Base-by-base conservation (phyloP, 2,329 filamentous ascomycete genomes). In the Periglandula ipomoeae region DNA sequence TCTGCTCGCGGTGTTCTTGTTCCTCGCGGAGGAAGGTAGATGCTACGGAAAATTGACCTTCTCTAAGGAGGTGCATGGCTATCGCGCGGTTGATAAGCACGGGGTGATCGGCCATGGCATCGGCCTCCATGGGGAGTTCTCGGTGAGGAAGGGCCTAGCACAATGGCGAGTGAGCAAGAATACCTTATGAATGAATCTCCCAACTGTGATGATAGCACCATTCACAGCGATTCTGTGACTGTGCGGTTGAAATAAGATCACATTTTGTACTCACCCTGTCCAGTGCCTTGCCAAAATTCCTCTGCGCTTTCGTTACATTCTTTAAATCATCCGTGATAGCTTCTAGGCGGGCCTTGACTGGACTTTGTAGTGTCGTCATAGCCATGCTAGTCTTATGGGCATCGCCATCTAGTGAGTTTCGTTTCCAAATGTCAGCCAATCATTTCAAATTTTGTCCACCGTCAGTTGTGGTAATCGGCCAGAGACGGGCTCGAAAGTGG, bases 1-100 rank as follows among this genome's bases (percentile, higher is more conserved):
- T 46, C 32, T 50, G 47, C 37, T 53, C 52, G 19, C 51, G 60
- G n/a, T 68, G 62, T 39, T 71, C 65, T 50, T 71, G 67, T 15
- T 72, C 79, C 71, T 97, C 93, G 13, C 77, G 71, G 44, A 95
- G 79, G 58, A 98, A 96, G 1, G 84, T 89, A 15, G 84, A 82
- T 11, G 91, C 91, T 2, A 95, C 90, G 20, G 76, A 77, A 65
- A 98, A 98, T 62, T 95, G 87, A 44, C 93, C 93, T 69, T 97
- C 91, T 37, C 93, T 87, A 35, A 98, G 77, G 20, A 98, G 78
- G 62, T 98, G 93, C 89, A 97, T 96, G 9, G 87, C 87, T 58
- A 98, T 94, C 6, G 93, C 91, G 49, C 90, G 82, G 68, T 96
- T 94, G 62, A 97, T 88, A 11, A 96, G 75, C 15, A 77, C 73